A percentile compares a stretch with the other conserved stretches of the same genome.
Conservation (phyloP, 345 rosid species). For the Erucastrum elatum region DNA sequence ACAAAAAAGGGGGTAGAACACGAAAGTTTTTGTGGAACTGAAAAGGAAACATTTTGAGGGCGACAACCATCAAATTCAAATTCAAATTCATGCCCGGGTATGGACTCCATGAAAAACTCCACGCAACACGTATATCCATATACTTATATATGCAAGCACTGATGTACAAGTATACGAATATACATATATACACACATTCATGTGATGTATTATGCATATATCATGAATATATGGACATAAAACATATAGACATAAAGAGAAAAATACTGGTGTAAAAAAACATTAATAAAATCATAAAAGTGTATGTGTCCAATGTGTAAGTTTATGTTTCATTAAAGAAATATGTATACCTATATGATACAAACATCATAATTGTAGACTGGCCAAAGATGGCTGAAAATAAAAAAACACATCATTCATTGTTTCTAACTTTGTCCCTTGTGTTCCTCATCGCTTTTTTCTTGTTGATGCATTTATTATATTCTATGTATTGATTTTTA, state of each 20-base stretch:
- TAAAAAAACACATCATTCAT: conserved; percentile 34
- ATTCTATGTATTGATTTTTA: conserved; percentile 3
- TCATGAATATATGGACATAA: neutral
- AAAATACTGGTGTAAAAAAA: neutral
- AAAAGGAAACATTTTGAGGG: neutral
- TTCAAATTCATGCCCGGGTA: neutral
- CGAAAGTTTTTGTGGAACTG: neutral
- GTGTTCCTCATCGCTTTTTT: conserved; percentile 32
- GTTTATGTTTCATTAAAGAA: conserved; percentile 13
- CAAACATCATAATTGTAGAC: conserved; percentile 39
- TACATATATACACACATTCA: neutral
- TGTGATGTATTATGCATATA: neutral
- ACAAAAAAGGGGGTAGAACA: neutral
- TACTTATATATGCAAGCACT: conserved; percentile 1
- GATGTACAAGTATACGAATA: neutral
- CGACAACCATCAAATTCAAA: neutral
- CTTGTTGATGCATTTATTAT: conserved; percentile 30
- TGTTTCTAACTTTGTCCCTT: conserved; percentile 38
- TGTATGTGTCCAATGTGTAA: conserved; percentile 8
- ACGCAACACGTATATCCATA: conserved; percentile 6
- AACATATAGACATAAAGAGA: neutral
- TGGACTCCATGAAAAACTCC: conserved; percentile 1
- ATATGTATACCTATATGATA: neutral
- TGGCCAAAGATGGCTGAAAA: conserved; percentile 33
- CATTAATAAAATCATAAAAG: neutral